Evolutionary conservation across 768 basidiomycete genomes (phyloP), one percentile per base, ranked within the genome.

Genomic region (Boletales sp.): DNA sequence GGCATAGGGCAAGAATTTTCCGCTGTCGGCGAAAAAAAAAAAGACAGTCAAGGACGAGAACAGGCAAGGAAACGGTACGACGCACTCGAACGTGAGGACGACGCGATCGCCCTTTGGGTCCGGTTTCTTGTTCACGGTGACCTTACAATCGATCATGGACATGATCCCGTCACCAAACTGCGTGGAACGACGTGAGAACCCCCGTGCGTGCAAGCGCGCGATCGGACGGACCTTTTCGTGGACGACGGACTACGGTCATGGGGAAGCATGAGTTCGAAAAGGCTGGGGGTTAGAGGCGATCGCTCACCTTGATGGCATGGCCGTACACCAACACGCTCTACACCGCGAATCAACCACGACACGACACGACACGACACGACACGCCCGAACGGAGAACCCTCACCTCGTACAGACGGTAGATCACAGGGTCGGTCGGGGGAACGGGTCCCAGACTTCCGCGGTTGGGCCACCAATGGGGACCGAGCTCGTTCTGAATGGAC

Each of bases 101-200:
- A 90, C 84, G 39, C 89, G 85, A 57, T 90, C 87, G 33, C 88
- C 88, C 60, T 84, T 87, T 14, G 87, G 86, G 58, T 90, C 80
- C 14, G 76, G 74, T 65, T 90, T 90, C 70, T 74, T 81, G 53
- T 80, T 73, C 40, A 90, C 72, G 41, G 73, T 74, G 53, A 90
- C 75, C 57, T 79, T 83, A 68, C 88, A 90, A 64, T 91, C 88
- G 50, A 90, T 89, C 86, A 90, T 87, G 17, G 85, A 87, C 87
- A 90, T 90, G 53, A 91, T 90, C 5, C 89, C 88, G 59, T 91
- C 89, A 6, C 89, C 89, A 55, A 90, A 90, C 86, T 87, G 44
- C 11, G 9, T 8, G 44, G 17, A 4, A 21, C 2, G 12, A 15
- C 18, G 41, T 51, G 17, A 55, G 51, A 32, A 37, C 39, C 46